Base-by-base conservation (phyloP, 495 filamentous ascomycete species). In the Podospora pseudoanserina region DNA sequence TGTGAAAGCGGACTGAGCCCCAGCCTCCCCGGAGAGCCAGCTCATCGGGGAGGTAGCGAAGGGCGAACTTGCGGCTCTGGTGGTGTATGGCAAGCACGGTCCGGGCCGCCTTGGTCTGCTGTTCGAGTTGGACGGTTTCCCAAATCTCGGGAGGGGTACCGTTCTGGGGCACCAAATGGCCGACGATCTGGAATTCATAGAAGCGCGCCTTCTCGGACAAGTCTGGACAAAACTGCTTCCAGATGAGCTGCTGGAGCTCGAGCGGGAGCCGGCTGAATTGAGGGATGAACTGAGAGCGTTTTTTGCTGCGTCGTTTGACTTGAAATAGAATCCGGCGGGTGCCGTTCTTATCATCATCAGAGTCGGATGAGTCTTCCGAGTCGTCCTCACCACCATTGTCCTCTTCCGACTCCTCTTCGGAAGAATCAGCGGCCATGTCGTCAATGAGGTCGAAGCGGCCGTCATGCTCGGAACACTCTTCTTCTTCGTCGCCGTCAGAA, bases 231-330 rank as follows among this genome's bases (percentile, higher is more conserved):
- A 80, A 79, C 11, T 70, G 65, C 30, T 80, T 74, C 82, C 82
- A 84, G 61, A 84, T 71, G 39, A 61, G 74, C 11, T 67, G 27
- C 55, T 79, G 79, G 9, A 84, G 72, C 65, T 84, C 82, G 1
- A 73, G 62, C 0, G 81, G 81, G 2, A 83, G 67, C 23, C 67
- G 67, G 20, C 16, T 68, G 64, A 82, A 83, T 32, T 80, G 79
- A 0, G 77, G 79, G 65, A 83, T 82, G n/a, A 49, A 16, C 15
- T 49, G 39, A 11, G 39, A 11, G 39, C 13, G 39, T 16, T 49
- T 49, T 49, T 18, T 49, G 39, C 39, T 49, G 39, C 6, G 13
- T 49, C 39, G 13, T 49, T 49, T 49, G 13, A 18, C 2, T 49
- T 16, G 39, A 39, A 6, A 39, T 5, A 11, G 6, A 11, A 11